Base-by-base conservation (phyloP, 768 basidiomycete genomes). In the Tephrocybe rancida region DNA sequence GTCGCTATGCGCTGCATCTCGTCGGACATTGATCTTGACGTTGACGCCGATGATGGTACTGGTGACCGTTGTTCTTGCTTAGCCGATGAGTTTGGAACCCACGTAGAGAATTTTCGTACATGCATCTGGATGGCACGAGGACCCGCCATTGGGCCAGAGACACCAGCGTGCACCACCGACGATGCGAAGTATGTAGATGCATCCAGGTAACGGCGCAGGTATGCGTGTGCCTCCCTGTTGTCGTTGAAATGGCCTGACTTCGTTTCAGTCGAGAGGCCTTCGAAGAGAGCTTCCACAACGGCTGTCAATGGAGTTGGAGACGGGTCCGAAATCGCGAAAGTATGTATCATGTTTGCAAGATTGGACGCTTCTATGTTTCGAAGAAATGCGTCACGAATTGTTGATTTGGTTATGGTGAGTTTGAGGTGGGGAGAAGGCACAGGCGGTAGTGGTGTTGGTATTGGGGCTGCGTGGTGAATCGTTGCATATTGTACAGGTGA, bases 1-100 rank as follows among this genome's bases (percentile, higher is more conserved):
- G 61, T 67, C 19, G 82, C 83, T 50, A 86, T 84, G 16, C 84
- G 75, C 51, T 85, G 82, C 79, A 86, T 81, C 62, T 85, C 83
- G 58, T 83, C 83, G 1, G 65, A 54, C 22, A 65, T 65, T 0
- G 65, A 64, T 5, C 60, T 50, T 5, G 72, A 60, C 21, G 48
- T 11, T 5, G 67, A 58, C 3, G 65, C 21, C 8, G 66, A 48
- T 7, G 64, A 41, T 11, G 60, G 32, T 11, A 50, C 41, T 9
- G 63, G 41, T 5, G 61, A 50, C 18, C 41, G 43, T n/a, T 52
- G 50, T 13, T 39, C 50, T 16, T 61, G 44, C 13, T 56, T 47
- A 8, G 46, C 39, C 27, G 64, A 47, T 8, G 66, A 52, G 44
- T 64, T 66, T 3, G 80, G 73, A 0, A 72, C 70, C 84, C 84